Base-by-base conservation (phyloP, 371 early-diverging fungal genomes). In the Apophysomyces variabilis region DNA sequence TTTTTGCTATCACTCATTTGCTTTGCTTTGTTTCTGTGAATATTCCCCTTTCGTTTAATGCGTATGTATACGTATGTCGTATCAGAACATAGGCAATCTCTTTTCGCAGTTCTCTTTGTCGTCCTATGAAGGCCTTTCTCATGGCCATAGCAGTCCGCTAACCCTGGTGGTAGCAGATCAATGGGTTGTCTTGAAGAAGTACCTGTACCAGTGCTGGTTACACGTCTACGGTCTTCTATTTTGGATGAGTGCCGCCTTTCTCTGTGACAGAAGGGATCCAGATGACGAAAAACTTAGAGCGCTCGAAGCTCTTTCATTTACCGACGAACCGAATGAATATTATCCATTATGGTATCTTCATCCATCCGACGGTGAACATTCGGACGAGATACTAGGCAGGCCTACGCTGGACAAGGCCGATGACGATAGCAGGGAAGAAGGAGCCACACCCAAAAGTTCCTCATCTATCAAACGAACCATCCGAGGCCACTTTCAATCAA, bases 141-240 rank as follows among this genome's bases (percentile, higher is more conserved):
- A 21, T 26, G 54, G 21, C 3, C 4, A 50, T 4, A 50, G 1
- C 21, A n/a, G 21, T 4, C 1, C n/a, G 16, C 54, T 50, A 9
- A 9, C 21, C 21, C 8, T 21, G 21, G 54, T 11, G 21, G 21
- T 50, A 50, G 54, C n/a, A 21, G 21, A 50, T 18, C 54, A 21
- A 21, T 50, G 54, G 54, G 5, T 26, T 21, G 21, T 21, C 35
- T 50, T 50, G 54, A 64, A 68, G 36, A 37, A 57, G 11, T 64
- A 64, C 14, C 43, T 67, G 12, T 69, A 71, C 47, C 69, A 74
- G 39, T 72, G 68, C 36, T 78, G 78, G 75, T 39, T 71, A 39
- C 60, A 69, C 5, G 56, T 75, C 9, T 73, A 78, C 32, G 60
- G 66, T n/a, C 66, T 71, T 7, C 41, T 78, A 1, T 78, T 74